Base-by-base conservation (phyloP, 208 protist genomes). In the Balamuthia mandrillaris region DNA sequence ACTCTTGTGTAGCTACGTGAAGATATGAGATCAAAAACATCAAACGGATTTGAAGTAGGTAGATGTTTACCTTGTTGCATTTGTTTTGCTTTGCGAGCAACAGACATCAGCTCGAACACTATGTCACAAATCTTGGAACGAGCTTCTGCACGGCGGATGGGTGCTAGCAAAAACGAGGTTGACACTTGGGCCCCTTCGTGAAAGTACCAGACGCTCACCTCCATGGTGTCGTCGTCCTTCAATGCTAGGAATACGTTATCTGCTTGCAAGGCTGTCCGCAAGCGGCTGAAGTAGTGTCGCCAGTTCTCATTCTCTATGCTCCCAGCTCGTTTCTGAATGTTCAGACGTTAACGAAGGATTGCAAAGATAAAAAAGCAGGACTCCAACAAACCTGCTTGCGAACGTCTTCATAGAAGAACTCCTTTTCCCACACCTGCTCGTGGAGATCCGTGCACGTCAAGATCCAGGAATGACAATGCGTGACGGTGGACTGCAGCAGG, bases 341-440 rank as follows among this genome's bases (percentile, higher is more conserved):
- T 14, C 12, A 33, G 7, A 44, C n/a, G 2, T 3, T 52, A 5
- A 77, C 42, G 52, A 2, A 54, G 27, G 35, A 42, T 12, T 41
- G 5, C 10, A 47, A 33, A 31, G 54, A 78, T 6, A 9, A 3
- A 24, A 52, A 56, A 35, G 12, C 37, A 56, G 58, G 1, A 56
- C 6, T 16, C 21, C 1, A 29, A 3, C 7, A 1, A 44, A 41
- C 3, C 61, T 5, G 47, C 74, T 63, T 81, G 74, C 24, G 74
- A 29, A 81, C 47, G 49, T 81, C 74, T 12, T 81, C 74, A 39
- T 45, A 63, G 47, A 81, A 81, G 21, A 81, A n/a, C 42, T 81
- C 74, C 31, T 81, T 81, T 33, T 81, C 74, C 74, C 74, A 81
- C 12, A 56, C 5, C 16, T 51, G n/a, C 21, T 81, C 74, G 21